phyloP scores from a whole-genome alignment of 2,329 filamentous ascomycete genomes.

The Elsinoe fawcettii region DNA sequence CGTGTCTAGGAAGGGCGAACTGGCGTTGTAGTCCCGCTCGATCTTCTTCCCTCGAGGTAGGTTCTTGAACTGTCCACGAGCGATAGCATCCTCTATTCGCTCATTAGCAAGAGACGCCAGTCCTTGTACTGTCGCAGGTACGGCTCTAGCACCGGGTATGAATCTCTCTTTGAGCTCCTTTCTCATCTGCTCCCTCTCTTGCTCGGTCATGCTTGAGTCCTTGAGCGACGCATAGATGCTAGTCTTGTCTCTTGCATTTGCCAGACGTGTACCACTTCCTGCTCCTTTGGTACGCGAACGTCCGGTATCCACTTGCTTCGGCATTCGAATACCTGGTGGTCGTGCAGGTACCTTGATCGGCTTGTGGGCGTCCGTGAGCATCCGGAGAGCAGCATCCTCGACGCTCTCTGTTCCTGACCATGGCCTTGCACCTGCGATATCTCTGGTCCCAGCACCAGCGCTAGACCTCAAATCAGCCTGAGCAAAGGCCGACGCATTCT shows the following conservation, averaged over 20 bases:
- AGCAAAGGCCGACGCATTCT: slow-evolving; percentile 48
- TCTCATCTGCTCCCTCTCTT: slow-evolving; percentile 64
- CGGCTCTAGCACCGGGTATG: slow-evolving; percentile 58
- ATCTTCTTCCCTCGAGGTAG: slow-evolving; percentile 72
- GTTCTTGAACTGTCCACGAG: slow-evolving; percentile 79
- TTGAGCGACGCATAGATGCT: slow-evolving; percentile 48
- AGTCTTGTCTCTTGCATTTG: slow-evolving; percentile 52
- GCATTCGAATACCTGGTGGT: slow-evolving; percentile 32
- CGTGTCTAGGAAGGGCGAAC: slow-evolving; percentile 86
- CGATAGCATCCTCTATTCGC: slow-evolving; percentile 87
- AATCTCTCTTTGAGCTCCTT: slow-evolving; percentile 76
- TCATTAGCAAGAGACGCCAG: slow-evolving; percentile 81
- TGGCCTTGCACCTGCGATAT: slow-evolving; percentile 57
- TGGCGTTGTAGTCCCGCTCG: slow-evolving; percentile 73
- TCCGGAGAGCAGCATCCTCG: slow-evolving; percentile 71
- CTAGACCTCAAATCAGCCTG: slow-evolving; percentile 48
- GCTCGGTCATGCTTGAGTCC: slow-evolving; percentile 52
- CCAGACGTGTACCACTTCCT: slow-evolving; percentile 44
- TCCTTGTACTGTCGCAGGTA: slow-evolving; percentile 71
- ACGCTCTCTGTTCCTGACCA: slow-evolving; percentile 74
- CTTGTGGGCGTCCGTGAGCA: slow-evolving; percentile 59
- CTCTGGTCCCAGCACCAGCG: slow-evolving; percentile 61
- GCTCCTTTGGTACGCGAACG: slow-evolving; percentile 27
- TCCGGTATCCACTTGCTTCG: slow-evolving; percentile 39
- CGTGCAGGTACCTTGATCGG: slow-evolving; percentile 40